A percentile compares a stretch with the other conserved stretches of the same genome.
Conservation (phyloP, 257 asterid species). For the Pogostemon cablin region DNA sequence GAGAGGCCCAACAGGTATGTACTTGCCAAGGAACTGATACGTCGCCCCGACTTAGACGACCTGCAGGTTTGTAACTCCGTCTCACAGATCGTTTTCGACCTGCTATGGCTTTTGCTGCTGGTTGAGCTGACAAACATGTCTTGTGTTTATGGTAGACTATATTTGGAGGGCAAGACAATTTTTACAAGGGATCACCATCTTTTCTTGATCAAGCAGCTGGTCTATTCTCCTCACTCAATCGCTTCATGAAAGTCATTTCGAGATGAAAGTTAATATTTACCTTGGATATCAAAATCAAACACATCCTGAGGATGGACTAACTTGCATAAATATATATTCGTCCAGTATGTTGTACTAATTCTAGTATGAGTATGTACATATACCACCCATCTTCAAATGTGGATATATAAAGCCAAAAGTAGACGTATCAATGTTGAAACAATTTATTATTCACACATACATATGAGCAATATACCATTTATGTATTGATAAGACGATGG, state of each 20-base stretch:
- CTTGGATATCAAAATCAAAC: neutral
- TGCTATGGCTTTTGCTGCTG: neutral
- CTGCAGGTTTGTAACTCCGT: slow-evolving; percentile 72
- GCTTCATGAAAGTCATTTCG: slow-evolving; percentile 89
- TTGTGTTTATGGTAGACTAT: slow-evolving; percentile 53
- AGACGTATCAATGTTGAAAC: too few relatives aligned
- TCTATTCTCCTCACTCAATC: slow-evolving; percentile 76
- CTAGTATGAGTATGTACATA: too few relatives aligned
- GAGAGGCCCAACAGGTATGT: slow-evolving; percentile 84
- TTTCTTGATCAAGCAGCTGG: slow-evolving; percentile 82
- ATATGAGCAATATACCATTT: neutral
- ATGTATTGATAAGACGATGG: neutral
- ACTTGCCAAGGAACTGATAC: slow-evolving; percentile 79
- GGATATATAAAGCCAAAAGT: too few relatives aligned
- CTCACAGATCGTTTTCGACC: neutral
- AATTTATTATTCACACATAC: too few relatives aligned
- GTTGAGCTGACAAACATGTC: neutral
- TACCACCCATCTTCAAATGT: too few relatives aligned
- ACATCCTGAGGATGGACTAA: neutral
- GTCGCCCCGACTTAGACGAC: slow-evolving; percentile 83
- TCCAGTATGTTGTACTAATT: too few relatives aligned
- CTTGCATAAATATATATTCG: too few relatives aligned
- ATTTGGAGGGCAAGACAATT: slow-evolving; percentile 60
- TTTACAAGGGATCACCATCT: slow-evolving; percentile 59
- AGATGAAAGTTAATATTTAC: slow-evolving; percentile 40